Base-by-base conservation (phyloP, 2,329 filamentous ascomycete species). In the Talaromyces amestolkiae region DNA sequence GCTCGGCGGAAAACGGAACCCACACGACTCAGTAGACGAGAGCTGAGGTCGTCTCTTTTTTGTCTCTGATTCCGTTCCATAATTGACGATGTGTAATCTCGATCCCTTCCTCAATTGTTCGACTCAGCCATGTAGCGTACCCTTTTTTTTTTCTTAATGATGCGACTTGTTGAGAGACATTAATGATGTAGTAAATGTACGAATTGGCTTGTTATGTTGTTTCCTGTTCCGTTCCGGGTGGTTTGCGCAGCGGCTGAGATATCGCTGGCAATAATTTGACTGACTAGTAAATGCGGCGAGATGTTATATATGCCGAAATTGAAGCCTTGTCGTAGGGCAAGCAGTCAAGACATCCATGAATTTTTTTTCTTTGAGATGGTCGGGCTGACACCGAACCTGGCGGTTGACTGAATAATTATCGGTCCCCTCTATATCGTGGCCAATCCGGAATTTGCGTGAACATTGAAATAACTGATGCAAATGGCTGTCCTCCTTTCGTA, bases 1-100 rank as follows among this genome's bases (percentile, higher is more conserved):
- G 45, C 27, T 41, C 65, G 65, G 33, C 65, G 65, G 8, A 66
- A 64, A 24, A 66, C 64, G 19, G 60, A 66, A 15, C 64, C 51
- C 24, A 66, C 31, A 5, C 65, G 65, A 58, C 33, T 61, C 22
- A 66, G 56, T 17, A 66, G 24, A 19, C 65, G 65, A 11, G 65
- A 64, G 6, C 35, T 51, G 24, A 61, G 15, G 39, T 66, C 65
- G 13, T 61, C 56, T 49, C 54, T 63, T 51, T 66, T 64, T 19
- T 37, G 62, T 35, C 43, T 56, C 22, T 63, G 65, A 31, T 61
- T 58, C 37, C 56, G 63, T 22, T 61, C 64, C 64, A 65, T 61
- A 39, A 39, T 43, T 47, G 31, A 64, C 19, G 13, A 41, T 59
- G 37, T 13, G 15, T 27, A 33, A 7, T 5, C 56, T 60, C 15